Evolutionary conservation across 768 basidiomycete genomes (phyloP), one percentile per base, ranked within the genome.

Genomic region (Sutorius australiensis): DNA sequence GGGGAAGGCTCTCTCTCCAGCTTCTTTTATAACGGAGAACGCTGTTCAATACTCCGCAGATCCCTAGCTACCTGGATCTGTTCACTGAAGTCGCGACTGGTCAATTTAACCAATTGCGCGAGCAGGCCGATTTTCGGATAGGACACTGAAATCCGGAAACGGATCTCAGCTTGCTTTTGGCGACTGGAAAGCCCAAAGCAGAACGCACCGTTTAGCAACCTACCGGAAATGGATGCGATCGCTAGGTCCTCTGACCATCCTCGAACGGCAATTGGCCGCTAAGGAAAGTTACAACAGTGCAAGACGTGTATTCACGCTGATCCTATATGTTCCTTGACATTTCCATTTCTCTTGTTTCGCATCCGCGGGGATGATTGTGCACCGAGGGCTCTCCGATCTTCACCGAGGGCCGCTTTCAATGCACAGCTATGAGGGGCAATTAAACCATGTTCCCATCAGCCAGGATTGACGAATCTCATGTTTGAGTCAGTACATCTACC

Each of bases 401-500:
- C 27, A 53, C 51, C 38, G 16, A 40, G n/a, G 28, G 31, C 31
- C 12, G 30, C 10, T 36, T 32, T 27, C 12, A 24, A 30, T 32
- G 38, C 27, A 11, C 24, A 32, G 16, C 12, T 33, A 10, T 53
- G 38, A 14, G 50, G 34, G 5, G 46, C 10, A n/a, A 49, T 40
- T 37, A 38, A 33, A 40, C 38, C 31, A 27, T 53, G 24, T 52
- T 40, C 50, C 30, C 50, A 24, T 48, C 46, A 3, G 19, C 34
- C 5, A 34, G 28, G 27, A 8, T 36, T 19, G 50, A 51, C 12
- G 24, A 24, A 24, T 24, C 24, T 33, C 4, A 37, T 32, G 17
- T 52, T 53, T 50, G 30, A 46, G 28, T 36, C 46, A 8, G 50
- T 27, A n/a, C 51, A 40, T 52, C 33, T 33, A 34, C 27, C 38